Evolutionary conservation across 495 filamentous ascomycete species (phyloP).

Genomic region (Sordaria brevicollis): DNA sequence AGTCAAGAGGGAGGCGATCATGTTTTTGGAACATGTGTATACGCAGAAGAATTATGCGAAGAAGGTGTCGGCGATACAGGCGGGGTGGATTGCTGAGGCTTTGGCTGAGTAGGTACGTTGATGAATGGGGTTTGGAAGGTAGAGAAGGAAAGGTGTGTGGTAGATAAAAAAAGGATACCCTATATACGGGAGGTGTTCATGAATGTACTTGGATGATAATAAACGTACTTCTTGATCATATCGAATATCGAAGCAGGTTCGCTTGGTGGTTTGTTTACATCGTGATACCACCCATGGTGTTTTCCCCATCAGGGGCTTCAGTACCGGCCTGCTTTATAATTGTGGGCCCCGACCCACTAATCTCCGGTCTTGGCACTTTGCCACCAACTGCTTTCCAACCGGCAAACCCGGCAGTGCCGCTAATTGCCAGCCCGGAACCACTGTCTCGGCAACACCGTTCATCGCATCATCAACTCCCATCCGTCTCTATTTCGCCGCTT

Average conservation of each 20-base stretch:
- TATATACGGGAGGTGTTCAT: neutral
- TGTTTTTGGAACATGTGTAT: conserved; percentile 94
- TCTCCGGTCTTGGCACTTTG: neutral
- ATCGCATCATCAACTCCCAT: neutral
- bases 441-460: neutral
- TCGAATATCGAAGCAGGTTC: too few species aligned
- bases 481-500: neutral
- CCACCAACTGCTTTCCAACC: neutral
- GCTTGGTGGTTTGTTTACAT: neutral
- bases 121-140: neutral
- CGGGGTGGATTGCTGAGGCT: conserved; percentile 74
- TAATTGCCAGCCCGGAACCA: neutral
- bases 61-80: conserved; percentile 76
- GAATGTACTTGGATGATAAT: neutral
- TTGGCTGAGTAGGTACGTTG: conserved; percentile 41
- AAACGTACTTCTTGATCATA: neutral
- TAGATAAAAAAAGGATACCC: neutral
- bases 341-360: neutral
- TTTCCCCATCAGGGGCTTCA: too few species aligned
- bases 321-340: neutral
- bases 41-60: conserved; percentile 87
- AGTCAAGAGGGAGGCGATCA: conserved; percentile 82
- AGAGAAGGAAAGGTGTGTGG: too few species aligned
- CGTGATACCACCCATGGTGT: neutral
- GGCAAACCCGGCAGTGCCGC: neutral